These are phyloP conservation scores for Aspergillus tanneri DNA, from an alignment of 2,329 filamentous ascomycete species.

Conservation along the genomic window DNA sequence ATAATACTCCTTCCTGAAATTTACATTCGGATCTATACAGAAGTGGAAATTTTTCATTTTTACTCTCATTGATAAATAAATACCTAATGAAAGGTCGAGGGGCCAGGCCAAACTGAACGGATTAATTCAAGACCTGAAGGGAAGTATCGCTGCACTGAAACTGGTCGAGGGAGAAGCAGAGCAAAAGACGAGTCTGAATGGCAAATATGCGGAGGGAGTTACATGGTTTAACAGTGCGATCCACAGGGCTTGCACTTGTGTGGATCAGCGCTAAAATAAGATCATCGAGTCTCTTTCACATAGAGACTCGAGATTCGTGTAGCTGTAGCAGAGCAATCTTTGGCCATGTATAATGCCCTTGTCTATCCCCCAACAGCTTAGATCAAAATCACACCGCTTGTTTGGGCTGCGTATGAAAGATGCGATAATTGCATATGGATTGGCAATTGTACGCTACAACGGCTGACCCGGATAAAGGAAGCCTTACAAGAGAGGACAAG, in stretches of 20 bases:
- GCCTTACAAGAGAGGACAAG: constrained; percentile 30
- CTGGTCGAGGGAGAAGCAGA: not conserved
- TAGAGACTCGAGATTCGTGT: constrained; percentile 32
- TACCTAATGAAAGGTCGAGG: too few species aligned
- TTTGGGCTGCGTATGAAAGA: constrained; percentile 41
- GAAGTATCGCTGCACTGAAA: constrained; percentile 39
- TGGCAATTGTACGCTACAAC: constrained; percentile 46
- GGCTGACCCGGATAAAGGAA: constrained; percentile 45
- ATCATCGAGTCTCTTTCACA: constrained; percentile 22
- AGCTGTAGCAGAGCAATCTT: constrained; percentile 42
- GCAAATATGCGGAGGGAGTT: not conserved
- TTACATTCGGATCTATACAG: too few species aligned
- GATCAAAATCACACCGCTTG: constrained; percentile 27
- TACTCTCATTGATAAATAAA: too few species aligned
- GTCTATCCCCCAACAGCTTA: constrained; percentile 46
- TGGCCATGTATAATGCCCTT: constrained; percentile 45
- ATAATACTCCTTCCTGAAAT: too few species aligned
- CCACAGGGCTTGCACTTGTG: constrained; percentile 16
- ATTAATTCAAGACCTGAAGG: constrained; percentile 36
- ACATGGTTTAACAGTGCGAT: constrained; percentile 17
- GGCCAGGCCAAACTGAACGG: too few species aligned
- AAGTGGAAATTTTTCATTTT: too few species aligned
- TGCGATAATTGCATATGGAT: constrained; percentile 40
- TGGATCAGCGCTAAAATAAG: constrained; percentile 13
- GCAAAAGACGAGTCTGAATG: not conserved